phyloP scores from a whole-genome alignment of 352 stramenopile species.

The Globisporangium splendens region DNA sequence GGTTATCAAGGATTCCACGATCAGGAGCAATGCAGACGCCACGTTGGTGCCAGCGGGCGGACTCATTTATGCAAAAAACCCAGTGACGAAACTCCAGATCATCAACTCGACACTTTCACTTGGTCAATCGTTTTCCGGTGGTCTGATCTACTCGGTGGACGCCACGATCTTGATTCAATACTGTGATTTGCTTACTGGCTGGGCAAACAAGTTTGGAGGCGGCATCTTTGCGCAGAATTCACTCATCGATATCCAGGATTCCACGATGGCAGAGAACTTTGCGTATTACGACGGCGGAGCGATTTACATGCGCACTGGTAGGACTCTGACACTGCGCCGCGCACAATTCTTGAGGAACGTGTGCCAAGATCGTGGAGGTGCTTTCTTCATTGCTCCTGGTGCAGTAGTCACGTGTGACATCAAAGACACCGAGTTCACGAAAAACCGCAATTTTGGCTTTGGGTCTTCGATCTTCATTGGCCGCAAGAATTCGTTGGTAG shows the following conservation, averaged over 20 bases:
- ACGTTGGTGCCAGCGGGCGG: slow-evolving; percentile 29
- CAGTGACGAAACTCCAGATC: slow-evolving; percentile 24
- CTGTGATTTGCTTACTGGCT: slow-evolving; percentile 28
- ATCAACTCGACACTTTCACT: slow-evolving; percentile 32
- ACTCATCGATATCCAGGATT: slow-evolving; percentile 18
- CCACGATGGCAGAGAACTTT: slow-evolving; percentile 33
- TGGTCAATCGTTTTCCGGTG: slow-evolving; percentile 38
- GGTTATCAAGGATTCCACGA: slow-evolving; percentile 21
- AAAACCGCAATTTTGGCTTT: slow-evolving; percentile 45
- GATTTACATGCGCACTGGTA: slow-evolving; percentile 39
- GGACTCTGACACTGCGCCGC: slow-evolving; percentile 19
- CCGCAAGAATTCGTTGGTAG: slow-evolving; percentile 36
- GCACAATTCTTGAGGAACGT: slow-evolving; percentile 27
- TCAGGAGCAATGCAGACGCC: slow-evolving; percentile 30
- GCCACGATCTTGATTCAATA: slow-evolving; percentile 25
- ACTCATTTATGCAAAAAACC: slow-evolving; percentile 39
- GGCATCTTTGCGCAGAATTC: slow-evolving; percentile 35
- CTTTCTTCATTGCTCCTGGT: slow-evolving; percentile 40
- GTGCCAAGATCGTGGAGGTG: slow-evolving; percentile 44
- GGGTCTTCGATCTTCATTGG: slow-evolving; percentile 52
- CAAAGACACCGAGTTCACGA: slow-evolving; percentile 25
- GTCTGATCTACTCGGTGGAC: slow-evolving; percentile 37
- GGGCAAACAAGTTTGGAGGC: slow-evolving; percentile 50
- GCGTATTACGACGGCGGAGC: slow-evolving; percentile 61
- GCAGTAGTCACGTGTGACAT: slow-evolving; percentile 21